phyloP scores from a whole-genome alignment of 2,329 filamentous ascomycete genomes.

The Volutella citrinella region DNA sequence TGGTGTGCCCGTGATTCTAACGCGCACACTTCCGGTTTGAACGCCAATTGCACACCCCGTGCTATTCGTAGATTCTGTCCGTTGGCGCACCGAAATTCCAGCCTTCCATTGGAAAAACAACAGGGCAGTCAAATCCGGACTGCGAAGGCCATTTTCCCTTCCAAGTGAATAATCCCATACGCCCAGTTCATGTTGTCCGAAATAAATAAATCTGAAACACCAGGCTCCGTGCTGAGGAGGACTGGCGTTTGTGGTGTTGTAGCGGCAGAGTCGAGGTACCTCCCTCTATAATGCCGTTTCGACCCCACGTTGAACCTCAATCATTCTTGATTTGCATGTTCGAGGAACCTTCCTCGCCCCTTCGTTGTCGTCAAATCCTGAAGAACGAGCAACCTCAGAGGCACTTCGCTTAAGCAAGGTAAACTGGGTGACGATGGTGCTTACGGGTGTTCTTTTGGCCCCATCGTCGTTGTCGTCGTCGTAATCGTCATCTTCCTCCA shows the following conservation, averaged over 20 bases:
- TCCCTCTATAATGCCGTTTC: slow-evolving; percentile 21
- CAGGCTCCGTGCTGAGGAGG: slow-evolving; percentile 3
- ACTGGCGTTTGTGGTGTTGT: background rate
- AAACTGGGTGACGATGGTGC: slow-evolving; percentile 22
- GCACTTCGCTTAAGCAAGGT: slow-evolving; percentile 47
- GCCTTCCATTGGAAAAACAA: too few species aligned
- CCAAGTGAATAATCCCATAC: too few species aligned
- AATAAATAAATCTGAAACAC: too few species aligned
- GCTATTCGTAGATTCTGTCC: too few species aligned
- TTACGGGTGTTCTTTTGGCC: slow-evolving; percentile 17
- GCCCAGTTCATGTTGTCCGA: too few species aligned
- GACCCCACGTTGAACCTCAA: slow-evolving; percentile 34
- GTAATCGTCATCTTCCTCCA: slow-evolving; percentile 31
- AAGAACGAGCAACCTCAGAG: slow-evolving; percentile 50
- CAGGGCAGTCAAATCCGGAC: too few species aligned
- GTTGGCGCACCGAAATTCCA: too few species aligned
- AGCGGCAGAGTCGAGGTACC: too few species aligned
- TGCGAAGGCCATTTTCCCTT: too few species aligned
- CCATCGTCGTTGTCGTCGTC: slow-evolving; percentile 15
- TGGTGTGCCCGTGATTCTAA: too few species aligned
- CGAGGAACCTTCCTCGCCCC: slow-evolving; percentile 35
- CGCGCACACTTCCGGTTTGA: too few species aligned
- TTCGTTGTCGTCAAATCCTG: slow-evolving; percentile 29
- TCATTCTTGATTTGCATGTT: slow-evolving; percentile 36
- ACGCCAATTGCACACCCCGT: too few species aligned